Evolutionary conservation across 2,329 filamentous ascomycete genomes (phyloP).

Genomic region (Sphaerulina vaccinii): DNA sequence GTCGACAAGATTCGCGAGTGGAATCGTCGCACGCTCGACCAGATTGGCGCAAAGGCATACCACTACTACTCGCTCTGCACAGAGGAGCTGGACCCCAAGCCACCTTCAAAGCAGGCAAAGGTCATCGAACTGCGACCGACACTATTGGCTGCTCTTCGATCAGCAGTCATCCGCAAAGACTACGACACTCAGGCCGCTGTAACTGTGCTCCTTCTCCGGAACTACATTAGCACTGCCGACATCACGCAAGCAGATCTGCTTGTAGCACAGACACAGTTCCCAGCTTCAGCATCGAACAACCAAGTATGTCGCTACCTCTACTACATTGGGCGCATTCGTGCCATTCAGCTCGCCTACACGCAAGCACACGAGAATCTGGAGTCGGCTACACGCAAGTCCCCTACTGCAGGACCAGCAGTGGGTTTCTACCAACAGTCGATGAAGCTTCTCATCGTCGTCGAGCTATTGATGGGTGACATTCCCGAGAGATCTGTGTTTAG

Average conservation of each 20-base stretch:
- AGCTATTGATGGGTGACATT: constrained; percentile 97
- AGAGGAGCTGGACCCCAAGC: constrained; percentile 82
- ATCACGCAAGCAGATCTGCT: constrained; percentile 95
- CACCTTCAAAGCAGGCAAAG: constrained; percentile 83
- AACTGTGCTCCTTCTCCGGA: constrained; percentile 90
- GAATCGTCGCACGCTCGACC: constrained; percentile 92
- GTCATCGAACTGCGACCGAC: constrained; percentile 83
- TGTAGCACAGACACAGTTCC: constrained; percentile 93
- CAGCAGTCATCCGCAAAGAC: constrained; percentile 94
- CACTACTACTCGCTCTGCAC: constrained; percentile 97
- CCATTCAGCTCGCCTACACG: constrained; percentile 94
- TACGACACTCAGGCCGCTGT: constrained; percentile 95
- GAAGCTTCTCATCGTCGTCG: constrained; percentile 94
- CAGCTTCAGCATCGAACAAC: constrained; percentile 91
- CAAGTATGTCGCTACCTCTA: constrained; percentile 97
- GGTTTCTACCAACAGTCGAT: constrained; percentile 96
- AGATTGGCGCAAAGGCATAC: constrained; percentile 91
- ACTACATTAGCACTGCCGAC: constrained; percentile 93
- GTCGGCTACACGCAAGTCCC: constrained; percentile 91
- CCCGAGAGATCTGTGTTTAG: constrained; percentile 94
- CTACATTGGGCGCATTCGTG: constrained; percentile 93
- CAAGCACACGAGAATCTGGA: constrained; percentile 93
- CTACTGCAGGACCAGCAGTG: constrained; percentile 80
- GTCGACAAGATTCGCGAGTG: constrained; percentile 81
- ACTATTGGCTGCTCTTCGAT: constrained; percentile 83